Evolutionary conservation across 805 yeast genomes (phyloP), one percentile per base, ranked within the genome.

Genomic region (Metschnikowia kunwiensis): DNA sequence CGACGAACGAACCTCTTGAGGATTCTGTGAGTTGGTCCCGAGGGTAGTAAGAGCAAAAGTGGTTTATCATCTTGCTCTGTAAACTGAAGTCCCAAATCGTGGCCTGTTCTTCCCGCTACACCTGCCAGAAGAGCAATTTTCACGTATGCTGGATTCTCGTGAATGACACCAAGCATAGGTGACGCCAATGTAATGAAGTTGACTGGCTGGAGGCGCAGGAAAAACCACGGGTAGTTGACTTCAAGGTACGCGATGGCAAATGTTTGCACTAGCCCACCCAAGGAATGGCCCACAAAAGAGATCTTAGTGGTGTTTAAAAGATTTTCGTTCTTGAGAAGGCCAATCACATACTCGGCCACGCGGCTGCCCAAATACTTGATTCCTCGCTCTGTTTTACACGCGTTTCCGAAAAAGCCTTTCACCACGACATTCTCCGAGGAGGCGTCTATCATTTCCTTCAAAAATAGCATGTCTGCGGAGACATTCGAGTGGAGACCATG

Each of bases 401-500:
- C 83, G 54, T 91, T 93, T 1, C 82, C 91, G 33, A 78, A 75
- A 55, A 68, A 93, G 0, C 96, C 97, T 49, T 95, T 70, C 3
- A 91, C 82, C 3, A 89, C 75, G 5, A 89, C 61, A 52, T 86
- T 86, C 24, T 79, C 83, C 3, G 74, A 69, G 0, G 72, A 57
- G 18, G 63, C 56, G 45, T 86, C 93, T 11, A 93, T 76, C 49
- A 72, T 73, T 51, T 93, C 97, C 47, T 88, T 88, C 38, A 91
- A 52, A 51, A 82, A 89, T 13, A 86, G 70, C 94, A 93, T 78
- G 58, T 93, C 98, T 8, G 95, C 87, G 1, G 93, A 81, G 4
- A 81, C 75, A 52, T 89, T 93, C 1, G 97, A 86, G 53, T 87
- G 95, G 17, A 93, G 72, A 0, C 98, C 98, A 58, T 93, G 98